A percentile compares a stretch with the other conserved stretches of the same genome.
Conservation (phyloP, 2,329 filamentous ascomycete genomes). For the Penicillium sp. region DNA sequence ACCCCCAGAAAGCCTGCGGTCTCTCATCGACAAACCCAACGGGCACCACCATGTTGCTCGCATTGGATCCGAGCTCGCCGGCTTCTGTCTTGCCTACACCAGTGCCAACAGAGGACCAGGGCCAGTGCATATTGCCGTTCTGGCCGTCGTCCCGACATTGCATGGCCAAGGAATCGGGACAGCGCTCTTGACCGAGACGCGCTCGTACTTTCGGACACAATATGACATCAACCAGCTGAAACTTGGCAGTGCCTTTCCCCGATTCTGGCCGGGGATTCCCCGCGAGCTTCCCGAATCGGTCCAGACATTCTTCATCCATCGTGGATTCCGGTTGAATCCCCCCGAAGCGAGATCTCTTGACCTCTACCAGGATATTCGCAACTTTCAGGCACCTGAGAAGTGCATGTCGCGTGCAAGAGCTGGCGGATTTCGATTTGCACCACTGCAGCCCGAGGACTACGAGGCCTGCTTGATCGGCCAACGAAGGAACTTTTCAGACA, state of each 20-base stretch:
- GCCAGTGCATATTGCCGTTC: constrained; percentile 30
- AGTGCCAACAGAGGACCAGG: constrained; percentile 18
- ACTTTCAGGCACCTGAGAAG: constrained; percentile 30
- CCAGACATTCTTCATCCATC: constrained; percentile 39
- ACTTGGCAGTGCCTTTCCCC: constrained; percentile 33
- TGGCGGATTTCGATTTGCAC: constrained; percentile 31
- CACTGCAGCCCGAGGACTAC: constrained; percentile 32
- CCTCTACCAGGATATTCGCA: constrained; percentile 36
- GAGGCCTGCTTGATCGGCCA: constrained; percentile 38
- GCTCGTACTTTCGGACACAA: constrained; percentile 22
- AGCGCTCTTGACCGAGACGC: constrained; percentile 27
- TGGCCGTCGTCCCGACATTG: constrained; percentile 33
- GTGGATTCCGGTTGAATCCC: constrained; percentile 33
- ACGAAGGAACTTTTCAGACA: constrained; percentile 34
- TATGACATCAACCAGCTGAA: constrained; percentile 21
- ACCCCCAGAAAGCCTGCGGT: constrained; percentile 21
- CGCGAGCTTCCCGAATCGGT: constrained; percentile 29
- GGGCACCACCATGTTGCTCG: constrained; percentile 34
- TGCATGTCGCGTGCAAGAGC: constrained; percentile 33
- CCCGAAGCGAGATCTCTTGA: constrained; percentile 30
- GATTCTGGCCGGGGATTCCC: constrained; percentile 45
- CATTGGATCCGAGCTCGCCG: constrained; percentile 22
- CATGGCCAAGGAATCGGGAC: constrained; percentile 38
- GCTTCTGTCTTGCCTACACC: constrained; percentile 36
- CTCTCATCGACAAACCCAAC: constrained; percentile 22